Conservation (phyloP, 306 rosid species). For the Psophocarpus tetragonolobus region DNA sequence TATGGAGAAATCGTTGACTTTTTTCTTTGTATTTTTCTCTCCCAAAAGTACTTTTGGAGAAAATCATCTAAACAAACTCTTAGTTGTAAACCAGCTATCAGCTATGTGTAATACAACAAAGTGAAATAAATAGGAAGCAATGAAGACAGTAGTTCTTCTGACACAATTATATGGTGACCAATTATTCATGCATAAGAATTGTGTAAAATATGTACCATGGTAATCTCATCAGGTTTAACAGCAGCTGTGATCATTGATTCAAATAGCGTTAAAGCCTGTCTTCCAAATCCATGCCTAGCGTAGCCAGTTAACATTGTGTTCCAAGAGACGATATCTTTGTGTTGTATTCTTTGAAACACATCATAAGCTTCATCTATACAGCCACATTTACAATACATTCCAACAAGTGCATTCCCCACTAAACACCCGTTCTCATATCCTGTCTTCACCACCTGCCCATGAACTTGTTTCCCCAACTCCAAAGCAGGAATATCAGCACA, state of each 20-base stretch:
- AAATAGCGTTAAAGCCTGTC: slow-evolving; percentile 59
- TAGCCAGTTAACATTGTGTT: slow-evolving; percentile 74
- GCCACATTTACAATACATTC: slow-evolving; percentile 82
- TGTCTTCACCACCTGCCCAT: slow-evolving; percentile 65
- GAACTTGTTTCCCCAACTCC: slow-evolving; percentile 82
- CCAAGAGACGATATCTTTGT: slow-evolving; percentile 78
- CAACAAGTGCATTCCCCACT: slow-evolving; percentile 86
- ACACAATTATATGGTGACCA: background rate
- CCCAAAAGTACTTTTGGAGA: no score
- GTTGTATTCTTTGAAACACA: slow-evolving; percentile 62
- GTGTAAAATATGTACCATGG: slow-evolving; percentile 54
- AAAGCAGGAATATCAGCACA: slow-evolving; percentile 76
- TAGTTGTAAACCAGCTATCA: background rate
- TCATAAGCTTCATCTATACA: slow-evolving; percentile 70
- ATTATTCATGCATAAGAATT: background rate
- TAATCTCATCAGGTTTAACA: slow-evolving; percentile 64
- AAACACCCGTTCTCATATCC: slow-evolving; percentile 66
- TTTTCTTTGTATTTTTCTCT: no score
- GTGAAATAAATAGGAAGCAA: background rate
- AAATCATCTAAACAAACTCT: no score
- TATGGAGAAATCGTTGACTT: no score
- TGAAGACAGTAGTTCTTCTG: slow-evolving; percentile 13
- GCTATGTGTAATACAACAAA: background rate
- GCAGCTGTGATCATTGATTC: slow-evolving; percentile 62
- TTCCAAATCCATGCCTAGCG: slow-evolving; percentile 86